phyloP scores from a whole-genome alignment of 1,139 yeast genomes.

The Ogataea hybrid region DNA sequence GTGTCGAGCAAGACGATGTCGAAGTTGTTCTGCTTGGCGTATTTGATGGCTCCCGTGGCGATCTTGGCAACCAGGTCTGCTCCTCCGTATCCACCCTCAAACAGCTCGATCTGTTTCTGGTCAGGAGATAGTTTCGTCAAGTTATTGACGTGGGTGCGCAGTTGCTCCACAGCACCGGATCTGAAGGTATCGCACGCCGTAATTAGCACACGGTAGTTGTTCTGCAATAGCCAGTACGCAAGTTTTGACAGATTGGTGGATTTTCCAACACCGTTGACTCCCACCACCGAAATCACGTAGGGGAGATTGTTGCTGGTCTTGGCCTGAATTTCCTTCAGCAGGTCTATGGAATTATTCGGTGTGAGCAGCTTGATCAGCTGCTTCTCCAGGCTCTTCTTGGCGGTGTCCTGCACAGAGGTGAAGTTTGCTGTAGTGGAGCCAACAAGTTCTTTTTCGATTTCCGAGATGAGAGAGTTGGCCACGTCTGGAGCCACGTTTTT shows the following conservation, averaged over 20 bases:
- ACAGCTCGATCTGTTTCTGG: constrained; percentile 69
- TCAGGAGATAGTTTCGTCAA: constrained; percentile 53
- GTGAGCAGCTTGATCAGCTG: constrained; percentile 82
- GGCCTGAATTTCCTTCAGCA: constrained; percentile 76
- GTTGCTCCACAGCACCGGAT: constrained; percentile 97
- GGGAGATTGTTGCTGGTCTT: constrained; percentile 51
- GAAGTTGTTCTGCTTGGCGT: constrained; percentile 61
- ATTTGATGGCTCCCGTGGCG: constrained; percentile 89
- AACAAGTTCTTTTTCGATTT: constrained; percentile 56
- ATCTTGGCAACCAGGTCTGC: constrained; percentile 90
- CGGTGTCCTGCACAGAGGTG: constrained; percentile 60
- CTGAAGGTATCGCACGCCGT: constrained; percentile 98
- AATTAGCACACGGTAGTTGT: constrained; percentile 79
- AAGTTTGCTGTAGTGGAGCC: constrained; percentile 68
- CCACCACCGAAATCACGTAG: constrained; percentile 93
- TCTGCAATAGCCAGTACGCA: constrained; percentile 94
- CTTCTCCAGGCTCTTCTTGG: constrained; percentile 64
- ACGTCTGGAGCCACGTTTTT: constrained; percentile 56
- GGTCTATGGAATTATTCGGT: constrained; percentile 88
- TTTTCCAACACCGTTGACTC: constrained; percentile 98
- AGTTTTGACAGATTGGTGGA: constrained; percentile 92
- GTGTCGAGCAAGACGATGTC: constrained; percentile 94
- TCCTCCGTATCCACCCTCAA: constrained; percentile 96
- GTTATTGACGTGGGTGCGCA: constrained; percentile 89
- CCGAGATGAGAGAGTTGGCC: constrained; percentile 54